These are phyloP conservation scores for Diutina mesorugosa DNA, from an alignment of 1,139 yeast species.

Conservation along the genomic window DNA sequence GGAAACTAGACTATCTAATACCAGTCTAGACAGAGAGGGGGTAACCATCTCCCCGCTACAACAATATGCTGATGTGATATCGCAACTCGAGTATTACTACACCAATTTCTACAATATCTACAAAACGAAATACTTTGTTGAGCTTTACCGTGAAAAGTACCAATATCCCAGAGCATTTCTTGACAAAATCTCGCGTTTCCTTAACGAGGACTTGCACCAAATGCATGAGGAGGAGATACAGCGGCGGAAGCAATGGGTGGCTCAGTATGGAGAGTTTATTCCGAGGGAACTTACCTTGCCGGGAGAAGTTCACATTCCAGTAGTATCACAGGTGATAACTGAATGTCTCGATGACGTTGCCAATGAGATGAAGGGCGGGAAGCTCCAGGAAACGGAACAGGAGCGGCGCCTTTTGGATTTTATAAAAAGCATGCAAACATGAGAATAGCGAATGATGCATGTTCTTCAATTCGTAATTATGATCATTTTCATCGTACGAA, in stretches of 20 bases:
- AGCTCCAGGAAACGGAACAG: not conserved
- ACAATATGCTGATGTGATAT: conserved; percentile 14
- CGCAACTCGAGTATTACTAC: conserved; percentile 24
- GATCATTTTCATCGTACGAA: too few species aligned
- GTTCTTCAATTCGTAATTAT: not conserved
- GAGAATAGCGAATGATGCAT: not conserved
- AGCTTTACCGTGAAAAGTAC: conserved; percentile 27
- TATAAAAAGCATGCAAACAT: not conserved
- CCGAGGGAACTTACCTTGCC: conserved; percentile 30
- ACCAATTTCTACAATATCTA: conserved; percentile 21
- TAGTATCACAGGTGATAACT: conserved; percentile 1
- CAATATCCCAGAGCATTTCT: conserved; percentile 27
- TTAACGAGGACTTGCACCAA: conserved; percentile 20
- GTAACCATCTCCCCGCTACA: conserved; percentile 8
- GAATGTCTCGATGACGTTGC: conserved; percentile 1
- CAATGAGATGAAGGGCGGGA: not conserved
- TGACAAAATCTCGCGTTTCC: conserved; percentile 16
- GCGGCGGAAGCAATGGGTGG: conserved; percentile 24
- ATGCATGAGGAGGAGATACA: conserved; percentile 24
- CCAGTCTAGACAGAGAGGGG: conserved; percentile 3
- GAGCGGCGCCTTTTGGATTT: not conserved
- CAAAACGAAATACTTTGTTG: conserved; percentile 24
- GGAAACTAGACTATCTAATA: conserved; percentile 6
- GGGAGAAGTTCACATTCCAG: conserved; percentile 13
- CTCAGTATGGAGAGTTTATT: conserved; percentile 27